Conservation (phyloP, 2,329 filamentous ascomycete genomes). For the Claviceps sp. region DNA sequence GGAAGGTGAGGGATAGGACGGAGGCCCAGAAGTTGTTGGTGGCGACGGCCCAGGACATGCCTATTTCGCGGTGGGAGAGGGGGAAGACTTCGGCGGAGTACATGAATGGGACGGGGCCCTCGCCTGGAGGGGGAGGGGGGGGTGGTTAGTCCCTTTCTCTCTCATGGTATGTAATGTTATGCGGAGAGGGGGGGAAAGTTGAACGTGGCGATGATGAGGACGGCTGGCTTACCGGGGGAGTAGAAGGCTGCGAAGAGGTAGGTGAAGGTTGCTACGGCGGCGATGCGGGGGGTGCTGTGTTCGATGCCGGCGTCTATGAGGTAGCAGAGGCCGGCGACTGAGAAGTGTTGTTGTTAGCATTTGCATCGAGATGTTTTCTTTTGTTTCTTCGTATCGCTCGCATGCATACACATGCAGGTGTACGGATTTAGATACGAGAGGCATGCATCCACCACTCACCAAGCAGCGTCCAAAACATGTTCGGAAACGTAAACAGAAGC, state of each 20-base stretch:
- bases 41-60: constrained; percentile 25
- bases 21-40: constrained; percentile 19
- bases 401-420: not conserved
- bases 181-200: not conserved
- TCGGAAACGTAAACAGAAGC: constrained; percentile 20
- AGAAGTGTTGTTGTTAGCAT: not conserved
- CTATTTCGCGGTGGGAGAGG: constrained; percentile 23
- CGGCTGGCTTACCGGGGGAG: constrained; percentile 11
- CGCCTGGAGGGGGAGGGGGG: constrained; percentile 9
- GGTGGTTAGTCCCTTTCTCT: not conserved
- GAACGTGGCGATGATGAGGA: too few species aligned
- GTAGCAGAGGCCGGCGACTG: constrained; percentile 16
- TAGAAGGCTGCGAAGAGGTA: constrained; percentile 25
- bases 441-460: constrained; percentile 1
- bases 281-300: constrained; percentile 12
- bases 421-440: not conserved
- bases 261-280: constrained; percentile 21
- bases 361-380: not conserved
- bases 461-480: constrained; percentile 18
- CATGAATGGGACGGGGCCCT: constrained; percentile 24
- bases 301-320: constrained; percentile 10
- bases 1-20: constrained; percentile 17
- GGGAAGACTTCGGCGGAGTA: constrained; percentile 26
- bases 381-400: not conserved
- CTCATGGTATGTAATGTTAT: not conserved